Evolutionary conservation across 192 early-diverging fungal species (phyloP), one percentile per base, ranked within the genome.

Genomic region (Pilaira anomala): DNA sequence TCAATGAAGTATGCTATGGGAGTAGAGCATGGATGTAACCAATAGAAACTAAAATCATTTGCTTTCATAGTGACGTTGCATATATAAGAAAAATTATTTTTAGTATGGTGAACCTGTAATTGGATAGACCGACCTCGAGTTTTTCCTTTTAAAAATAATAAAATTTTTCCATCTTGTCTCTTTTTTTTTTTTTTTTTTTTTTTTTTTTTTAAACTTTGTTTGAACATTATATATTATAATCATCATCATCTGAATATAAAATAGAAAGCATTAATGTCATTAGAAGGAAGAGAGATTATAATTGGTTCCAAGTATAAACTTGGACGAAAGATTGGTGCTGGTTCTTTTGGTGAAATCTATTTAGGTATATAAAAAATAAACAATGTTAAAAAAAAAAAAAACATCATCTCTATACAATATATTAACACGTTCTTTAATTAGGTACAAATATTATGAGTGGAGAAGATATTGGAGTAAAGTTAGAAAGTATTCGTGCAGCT

Each of bases 271-370:
- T 48, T 48, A 13, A 63, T 63, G 62, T 48, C 67, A 16, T 54
- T 69, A 21, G 67, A 69, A 63, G 67, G 67, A 53, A 41, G 52
- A 55, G 87, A 89, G 75, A 79, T 89, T 68, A 74, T 91, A 71
- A 91, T 98, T 57, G 95, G 89, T 68, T 91, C 91, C 80, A 94
- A 93, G 78, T 98, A 89, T 83, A 85, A 88, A 65, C 86, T 98
- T 60, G 94, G 94, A 45, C 82, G 91, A 59, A 98, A 97, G 83
- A 93, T 98, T 77, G 96, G 96, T 58, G 88, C 89, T 30, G 96
- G 96, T 49, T 93, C 91, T 48, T 98, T 98, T 87, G 96, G 96
- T 60, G 96, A 97, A 74, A 95, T 98, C 69, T 97, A 91, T 74
- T 85, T 96, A 49, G 92, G 92, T 91, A 78, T n/a, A n/a, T n/a